Conservation (phyloP, 495 filamentous ascomycete genomes). For the Beverwykella pulmonaria region DNA sequence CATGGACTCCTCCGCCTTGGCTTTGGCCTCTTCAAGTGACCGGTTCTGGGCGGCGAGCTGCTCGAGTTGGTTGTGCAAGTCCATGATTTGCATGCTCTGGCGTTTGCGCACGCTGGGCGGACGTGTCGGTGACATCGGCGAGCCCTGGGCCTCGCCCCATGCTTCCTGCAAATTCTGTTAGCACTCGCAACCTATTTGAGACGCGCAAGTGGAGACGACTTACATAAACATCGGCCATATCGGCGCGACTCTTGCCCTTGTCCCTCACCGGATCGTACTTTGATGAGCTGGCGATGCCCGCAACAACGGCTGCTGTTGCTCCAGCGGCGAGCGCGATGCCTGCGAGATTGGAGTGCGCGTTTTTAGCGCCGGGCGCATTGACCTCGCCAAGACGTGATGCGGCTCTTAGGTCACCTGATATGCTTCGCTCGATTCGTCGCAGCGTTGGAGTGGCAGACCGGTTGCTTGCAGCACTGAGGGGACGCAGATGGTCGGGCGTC, state of each 20-base stretch:
- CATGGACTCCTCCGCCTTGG: slow-evolving; percentile 64
- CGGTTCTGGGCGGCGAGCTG: slow-evolving; percentile 81
- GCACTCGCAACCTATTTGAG: slow-evolving; percentile 12
- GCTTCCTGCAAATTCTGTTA: slow-evolving; percentile 67
- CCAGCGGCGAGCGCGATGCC: slow-evolving; percentile 32
- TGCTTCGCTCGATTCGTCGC: slow-evolving; percentile 69
- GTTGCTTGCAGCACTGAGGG: slow-evolving; percentile 62
- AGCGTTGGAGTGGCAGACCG: slow-evolving; percentile 65
- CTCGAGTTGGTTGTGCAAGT: slow-evolving; percentile 75
- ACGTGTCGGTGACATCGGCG: slow-evolving; percentile 89
- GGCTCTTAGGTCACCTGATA: slow-evolving; percentile 79
- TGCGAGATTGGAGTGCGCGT: slow-evolving; percentile 36
- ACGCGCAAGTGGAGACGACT: slow-evolving; percentile 50
- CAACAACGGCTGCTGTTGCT: slow-evolving; percentile 47
- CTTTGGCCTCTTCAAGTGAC: slow-evolving; percentile 69
- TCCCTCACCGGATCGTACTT: slow-evolving; percentile 76
- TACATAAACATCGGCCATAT: slow-evolving; percentile 94
- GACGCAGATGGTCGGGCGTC: slow-evolving; percentile 63
- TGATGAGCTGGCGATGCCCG: slow-evolving; percentile 58
- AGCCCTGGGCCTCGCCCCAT: slow-evolving; percentile 88
- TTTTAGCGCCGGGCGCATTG: slow-evolving; percentile 34
- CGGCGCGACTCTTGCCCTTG: slow-evolving; percentile 81
- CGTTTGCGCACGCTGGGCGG: slow-evolving; percentile 90
- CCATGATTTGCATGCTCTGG: slow-evolving; percentile 94
- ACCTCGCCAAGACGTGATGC: slow-evolving; percentile 55